Percentiles rank a stretch among this genome's conserved stretches.
phyloP scores from a whole-genome alignment of 768 basidiomycete genomes.

The Serendipita sp. region DNA sequence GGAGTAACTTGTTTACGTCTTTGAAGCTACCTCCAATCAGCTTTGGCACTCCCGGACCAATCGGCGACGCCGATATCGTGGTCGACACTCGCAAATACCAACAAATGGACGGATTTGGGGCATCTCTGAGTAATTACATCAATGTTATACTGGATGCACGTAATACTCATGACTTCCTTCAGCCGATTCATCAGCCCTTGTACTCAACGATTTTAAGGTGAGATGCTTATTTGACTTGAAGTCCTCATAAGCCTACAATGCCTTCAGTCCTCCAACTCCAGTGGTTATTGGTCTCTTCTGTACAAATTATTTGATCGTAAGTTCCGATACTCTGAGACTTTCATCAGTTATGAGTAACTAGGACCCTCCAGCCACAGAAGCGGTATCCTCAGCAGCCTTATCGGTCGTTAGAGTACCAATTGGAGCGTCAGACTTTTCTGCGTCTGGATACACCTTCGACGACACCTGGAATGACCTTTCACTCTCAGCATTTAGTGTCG shows the following conservation, averaged over 20 bases:
- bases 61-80: slow-evolving; percentile 44
- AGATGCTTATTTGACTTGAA: neutral
- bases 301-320: slow-evolving; percentile 38
- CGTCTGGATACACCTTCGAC: slow-evolving; percentile 46
- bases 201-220: slow-evolving; percentile 52
- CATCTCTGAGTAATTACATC: slow-evolving; percentile 34
- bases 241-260: neutral
- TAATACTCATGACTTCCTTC: slow-evolving; percentile 2
- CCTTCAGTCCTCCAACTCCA: slow-evolving; percentile 30
- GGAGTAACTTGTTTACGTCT: neutral
- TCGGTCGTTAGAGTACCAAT: slow-evolving; percentile 53
- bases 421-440: slow-evolving; percentile 60
- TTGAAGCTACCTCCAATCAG: slow-evolving; percentile 27
- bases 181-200: slow-evolving; percentile 58
- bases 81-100: slow-evolving; percentile 43
- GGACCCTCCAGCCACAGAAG: slow-evolving; percentile 31
- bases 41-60: slow-evolving; percentile 39
- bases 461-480: slow-evolving; percentile 45
- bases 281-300: slow-evolving; percentile 42
- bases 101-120: slow-evolving; percentile 50
- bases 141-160: neutral
- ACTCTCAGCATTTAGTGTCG: slow-evolving; percentile 40
- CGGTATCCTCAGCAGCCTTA: slow-evolving; percentile 44
- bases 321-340: slow-evolving; percentile 3
- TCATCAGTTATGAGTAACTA: neutral